Conservation (phyloP, 345 rosid species). For the Viola odorata region DNA sequence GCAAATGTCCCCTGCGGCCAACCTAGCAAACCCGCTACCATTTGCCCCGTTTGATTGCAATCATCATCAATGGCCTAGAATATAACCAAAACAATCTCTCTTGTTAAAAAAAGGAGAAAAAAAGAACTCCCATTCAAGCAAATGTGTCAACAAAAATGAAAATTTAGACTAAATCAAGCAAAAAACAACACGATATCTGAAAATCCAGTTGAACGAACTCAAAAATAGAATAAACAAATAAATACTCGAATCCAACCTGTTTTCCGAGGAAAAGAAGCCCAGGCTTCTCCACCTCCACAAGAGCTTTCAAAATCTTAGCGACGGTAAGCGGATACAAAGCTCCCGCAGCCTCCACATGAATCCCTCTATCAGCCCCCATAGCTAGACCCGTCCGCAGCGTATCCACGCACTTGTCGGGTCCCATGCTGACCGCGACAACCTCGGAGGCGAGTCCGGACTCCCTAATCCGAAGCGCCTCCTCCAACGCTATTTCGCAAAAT, state of each 20-base stretch:
- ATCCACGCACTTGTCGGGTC: constrained; percentile 64
- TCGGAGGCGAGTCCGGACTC: constrained; percentile 82
- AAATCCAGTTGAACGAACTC: neutral
- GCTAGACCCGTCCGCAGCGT: constrained; percentile 91
- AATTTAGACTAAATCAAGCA: neutral
- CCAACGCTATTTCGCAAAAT: constrained; percentile 89
- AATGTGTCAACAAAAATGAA: neutral
- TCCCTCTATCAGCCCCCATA: constrained; percentile 92
- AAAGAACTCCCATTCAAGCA: neutral
- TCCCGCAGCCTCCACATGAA: constrained; percentile 52
- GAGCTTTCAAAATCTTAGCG: constrained; percentile 72
- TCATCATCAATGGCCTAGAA: constrained; percentile 95
- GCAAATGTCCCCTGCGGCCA: constrained; percentile 99
- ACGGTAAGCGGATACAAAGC: constrained; percentile 58
- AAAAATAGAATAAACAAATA: neutral
- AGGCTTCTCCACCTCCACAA: constrained; percentile 75
- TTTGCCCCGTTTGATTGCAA: constrained; percentile 95
- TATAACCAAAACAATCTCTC: neutral
- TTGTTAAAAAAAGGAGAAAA: neutral
- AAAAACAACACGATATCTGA: neutral
- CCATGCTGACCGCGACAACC: constrained; percentile 74
- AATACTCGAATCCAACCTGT: constrained; percentile 37
- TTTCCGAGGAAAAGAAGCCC: constrained; percentile 74
- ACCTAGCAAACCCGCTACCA: constrained; percentile 87
- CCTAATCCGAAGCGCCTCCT: constrained; percentile 80